Conservation (phyloP, 768 basidiomycete genomes). For the Lactarius sp. region DNA sequence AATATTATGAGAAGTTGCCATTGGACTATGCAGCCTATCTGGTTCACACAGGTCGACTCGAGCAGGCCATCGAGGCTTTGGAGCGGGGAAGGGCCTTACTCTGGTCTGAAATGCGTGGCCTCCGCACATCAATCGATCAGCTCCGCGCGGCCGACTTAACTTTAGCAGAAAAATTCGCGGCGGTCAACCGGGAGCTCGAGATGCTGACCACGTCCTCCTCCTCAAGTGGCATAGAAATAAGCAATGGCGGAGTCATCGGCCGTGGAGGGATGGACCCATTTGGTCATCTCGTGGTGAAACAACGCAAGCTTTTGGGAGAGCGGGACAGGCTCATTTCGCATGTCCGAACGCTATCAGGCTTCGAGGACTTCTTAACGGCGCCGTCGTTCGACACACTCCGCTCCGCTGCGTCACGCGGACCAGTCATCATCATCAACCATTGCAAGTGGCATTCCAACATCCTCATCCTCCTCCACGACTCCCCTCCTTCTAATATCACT, state of each 20-base stretch:
- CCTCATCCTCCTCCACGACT: background rate
- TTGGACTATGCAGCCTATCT: background rate
- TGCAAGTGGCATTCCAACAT: background rate
- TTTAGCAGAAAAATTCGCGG: background rate
- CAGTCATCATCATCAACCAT: background rate
- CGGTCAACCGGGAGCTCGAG: background rate
- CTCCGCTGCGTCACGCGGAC: background rate
- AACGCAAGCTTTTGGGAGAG: background rate
- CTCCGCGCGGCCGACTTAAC: background rate
- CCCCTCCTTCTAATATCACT: background rate
- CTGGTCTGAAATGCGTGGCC: conserved; percentile 1
- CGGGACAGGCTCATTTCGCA: background rate
- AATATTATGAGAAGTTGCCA: background rate
- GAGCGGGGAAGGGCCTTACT: background rate
- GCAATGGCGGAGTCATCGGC: background rate
- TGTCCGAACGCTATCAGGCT: background rate
- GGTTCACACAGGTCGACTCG: background rate
- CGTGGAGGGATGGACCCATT: background rate
- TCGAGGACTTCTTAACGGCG: background rate
- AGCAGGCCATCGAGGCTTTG: background rate
- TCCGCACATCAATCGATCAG: background rate
- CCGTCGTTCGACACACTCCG: background rate
- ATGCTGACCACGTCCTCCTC: background rate
- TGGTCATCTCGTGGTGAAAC: background rate
- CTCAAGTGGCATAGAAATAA: background rate